phyloP scores from a whole-genome alignment of 305 asterid genomes.

The Fraxinus greggii region DNA sequence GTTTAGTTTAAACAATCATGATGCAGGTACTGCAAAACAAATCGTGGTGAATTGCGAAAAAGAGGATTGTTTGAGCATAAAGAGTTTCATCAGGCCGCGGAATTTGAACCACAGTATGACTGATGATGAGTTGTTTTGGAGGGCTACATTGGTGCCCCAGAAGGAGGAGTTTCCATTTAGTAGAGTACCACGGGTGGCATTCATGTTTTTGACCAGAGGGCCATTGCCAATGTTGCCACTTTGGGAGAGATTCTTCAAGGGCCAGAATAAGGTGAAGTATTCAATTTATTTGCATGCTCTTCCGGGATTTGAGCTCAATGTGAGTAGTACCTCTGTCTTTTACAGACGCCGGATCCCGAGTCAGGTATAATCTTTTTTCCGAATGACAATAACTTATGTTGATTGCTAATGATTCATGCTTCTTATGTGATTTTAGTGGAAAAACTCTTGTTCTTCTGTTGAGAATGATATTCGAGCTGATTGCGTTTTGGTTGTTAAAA shows the following conservation, averaged over 20 bases:
- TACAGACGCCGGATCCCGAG: slow-evolving; percentile 76
- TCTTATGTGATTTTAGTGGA: slow-evolving; percentile 14
- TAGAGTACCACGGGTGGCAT: slow-evolving; percentile 80
- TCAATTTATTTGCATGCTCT: slow-evolving; percentile 75
- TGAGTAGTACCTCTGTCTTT: slow-evolving; percentile 63
- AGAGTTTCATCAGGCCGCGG: slow-evolving; percentile 45
- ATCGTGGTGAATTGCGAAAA: slow-evolving; percentile 34
- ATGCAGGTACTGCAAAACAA: slow-evolving; percentile 30
- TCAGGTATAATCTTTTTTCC: slow-evolving; percentile 51
- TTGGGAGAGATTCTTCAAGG: slow-evolving; percentile 90
- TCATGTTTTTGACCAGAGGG: slow-evolving; percentile 88
- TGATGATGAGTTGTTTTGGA: slow-evolving; percentile 87
- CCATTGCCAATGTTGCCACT: slow-evolving; percentile 75
- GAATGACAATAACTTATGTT: slow-evolving; percentile 18
- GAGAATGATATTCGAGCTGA: slow-evolving; percentile 1
- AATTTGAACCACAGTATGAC: slow-evolving; percentile 64
- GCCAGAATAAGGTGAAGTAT: slow-evolving; percentile 60
- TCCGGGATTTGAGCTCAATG: slow-evolving; percentile 65
- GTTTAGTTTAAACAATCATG: slow-evolving; percentile 34
- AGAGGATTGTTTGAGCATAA: slow-evolving; percentile 58
- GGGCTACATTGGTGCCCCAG: slow-evolving; percentile 84
- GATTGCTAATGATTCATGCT: slow-evolving; percentile 20
- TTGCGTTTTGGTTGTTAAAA: background rate
- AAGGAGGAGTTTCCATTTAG: slow-evolving; percentile 69
- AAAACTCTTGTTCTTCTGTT: background rate